Evolutionary conservation across 1,284 basidiomycete genomes (phyloP), one percentile per base, ranked within the genome.

Genomic region (Cryptococcus hybrid): DNA sequence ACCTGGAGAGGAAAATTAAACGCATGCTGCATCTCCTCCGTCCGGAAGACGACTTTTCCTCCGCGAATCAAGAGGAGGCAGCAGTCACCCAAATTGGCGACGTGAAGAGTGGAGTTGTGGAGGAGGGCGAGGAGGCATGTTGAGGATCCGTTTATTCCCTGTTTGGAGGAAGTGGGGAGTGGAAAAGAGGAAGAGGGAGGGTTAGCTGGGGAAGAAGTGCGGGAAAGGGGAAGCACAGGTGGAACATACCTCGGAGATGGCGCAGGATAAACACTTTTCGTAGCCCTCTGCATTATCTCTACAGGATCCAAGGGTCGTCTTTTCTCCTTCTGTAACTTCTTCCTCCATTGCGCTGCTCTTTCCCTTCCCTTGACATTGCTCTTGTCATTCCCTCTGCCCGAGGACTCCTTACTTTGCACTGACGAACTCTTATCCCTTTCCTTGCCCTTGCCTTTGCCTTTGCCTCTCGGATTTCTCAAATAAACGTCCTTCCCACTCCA

Each of bases 31-130:
- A 96, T 95, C 78, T 97, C 94, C 55, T 90, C 85, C 47, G 87
- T 90, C 44, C 92, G 83, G 85, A 93, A 96, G 3, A 88, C 85
- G 44, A 95, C 84, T 60, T 86, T 82, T 12, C 88, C 87, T 3
- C 84, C 83, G 5, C 92, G 84, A 35, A 96, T 85, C 44, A 95
- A 82, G 82, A 92, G 87, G 24, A 89, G 85, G 82, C 88, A 87
- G 71, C 91, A 95, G 74, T 98, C 94, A 18, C 94, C 94, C 7
- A 98, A 77, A 69, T 97, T 93, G 1, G 93, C 94, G 38, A 98
- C 87, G 54, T 87, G 85, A 46, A 97, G 82, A 51, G 92, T 86
- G 8, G 90, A 88, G 56, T 88, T 85, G 46, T 84, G 75, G 13
- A 85, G 75, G 35, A 84, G 67, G 0, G 84, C 84, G 3, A 85